Base-by-base conservation (phyloP, 768 basidiomycete species). In the Strobilomyces echinocephalus region DNA sequence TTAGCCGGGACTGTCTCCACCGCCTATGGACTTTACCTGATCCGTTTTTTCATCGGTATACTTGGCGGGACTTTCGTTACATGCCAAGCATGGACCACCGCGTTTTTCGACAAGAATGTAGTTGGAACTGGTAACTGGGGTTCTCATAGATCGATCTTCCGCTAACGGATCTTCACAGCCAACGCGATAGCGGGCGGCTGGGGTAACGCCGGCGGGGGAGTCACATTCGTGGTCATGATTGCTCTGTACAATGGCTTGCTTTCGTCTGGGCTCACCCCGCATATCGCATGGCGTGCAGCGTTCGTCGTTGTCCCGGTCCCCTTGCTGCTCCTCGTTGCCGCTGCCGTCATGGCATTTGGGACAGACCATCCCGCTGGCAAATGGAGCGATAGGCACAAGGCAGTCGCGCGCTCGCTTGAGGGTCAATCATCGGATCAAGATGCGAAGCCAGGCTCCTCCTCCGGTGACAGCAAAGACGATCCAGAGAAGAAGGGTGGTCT, bases 61-160 rank as follows among this genome's bases (percentile, higher is more conserved):
- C 71, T 83, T 3, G 83, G 83, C 8, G 83, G 69, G 0, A 79
- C 81, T 1, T 84, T 85, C 53, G 80, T 85, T 1, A 75, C 82
- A 5, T 82, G 81, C 55, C 78, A 82, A 50, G 76, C 78, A 4
- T 82, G 83, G 80, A 81, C 82, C 9, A 81, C 83, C 0, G 69
- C 68, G 4, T 83, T 84, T 66, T 85, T 80, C 63, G 80, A 83
- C 63, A 82, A 76, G 42, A 65, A 66, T 43, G 62, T 73, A 33
- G 76, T 78, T 16, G 76, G 76, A 5, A 66, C 65, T 1, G 68
- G 67, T 69, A 33, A 57, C 15, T 43, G 2, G 14, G 39, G 30
- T 35, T 21, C 36, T 18, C 11, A 33, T 26, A 26, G 46, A 36
- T 58, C 12, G 18, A 6, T n/a, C 9, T 21, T 8, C 11, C 40